Conservation (phyloP, 2,329 filamentous ascomycete genomes). For the Clonostachys byssicola region DNA sequence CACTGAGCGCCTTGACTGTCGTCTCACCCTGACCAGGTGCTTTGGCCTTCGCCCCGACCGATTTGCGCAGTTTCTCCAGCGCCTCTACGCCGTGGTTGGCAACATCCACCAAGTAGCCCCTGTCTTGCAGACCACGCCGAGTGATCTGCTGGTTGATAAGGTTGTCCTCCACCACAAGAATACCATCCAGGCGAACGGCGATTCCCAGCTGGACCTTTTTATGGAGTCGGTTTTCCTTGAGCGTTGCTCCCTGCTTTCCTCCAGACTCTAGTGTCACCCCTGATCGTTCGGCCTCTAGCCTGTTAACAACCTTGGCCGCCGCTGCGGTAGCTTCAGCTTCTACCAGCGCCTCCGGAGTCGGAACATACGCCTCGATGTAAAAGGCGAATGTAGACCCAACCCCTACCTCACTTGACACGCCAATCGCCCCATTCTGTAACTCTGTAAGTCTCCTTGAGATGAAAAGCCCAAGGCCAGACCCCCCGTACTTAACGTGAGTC, state of each 20-base stretch:
- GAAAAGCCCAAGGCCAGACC: slow-evolving; percentile 74
- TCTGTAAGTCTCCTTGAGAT: slow-evolving; percentile 78
- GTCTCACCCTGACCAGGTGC: not conserved
- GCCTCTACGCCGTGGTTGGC: slow-evolving; percentile 55
- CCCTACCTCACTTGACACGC: slow-evolving; percentile 63
- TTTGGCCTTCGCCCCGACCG: slow-evolving; percentile 7
- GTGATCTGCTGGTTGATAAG: slow-evolving; percentile 56
- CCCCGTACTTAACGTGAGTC: slow-evolving; percentile 76
- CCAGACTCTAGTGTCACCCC: not conserved
- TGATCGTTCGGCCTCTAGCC: slow-evolving; percentile 11
- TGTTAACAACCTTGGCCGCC: slow-evolving; percentile 20
- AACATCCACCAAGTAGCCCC: slow-evolving; percentile 45
- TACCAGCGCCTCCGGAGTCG: slow-evolving; percentile 28
- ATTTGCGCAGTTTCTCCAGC: slow-evolving; percentile 37
- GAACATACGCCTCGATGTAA: slow-evolving; percentile 58
- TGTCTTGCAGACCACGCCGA: slow-evolving; percentile 42
- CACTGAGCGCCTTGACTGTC: slow-evolving; percentile 2
- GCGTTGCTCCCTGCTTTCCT: not conserved
- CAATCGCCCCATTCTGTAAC: slow-evolving; percentile 75
- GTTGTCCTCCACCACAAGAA: slow-evolving; percentile 59
- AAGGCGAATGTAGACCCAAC: slow-evolving; percentile 74
- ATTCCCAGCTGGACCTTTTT: slow-evolving; percentile 9
- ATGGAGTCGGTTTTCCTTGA: not conserved
- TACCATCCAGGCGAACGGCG: slow-evolving; percentile 26
- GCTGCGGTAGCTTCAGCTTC: slow-evolving; percentile 33